Evolutionary conservation across 2,329 filamentous ascomycete genomes (phyloP), one percentile per base, ranked within the genome.

Genomic region (Monosporascus sp.): DNA sequence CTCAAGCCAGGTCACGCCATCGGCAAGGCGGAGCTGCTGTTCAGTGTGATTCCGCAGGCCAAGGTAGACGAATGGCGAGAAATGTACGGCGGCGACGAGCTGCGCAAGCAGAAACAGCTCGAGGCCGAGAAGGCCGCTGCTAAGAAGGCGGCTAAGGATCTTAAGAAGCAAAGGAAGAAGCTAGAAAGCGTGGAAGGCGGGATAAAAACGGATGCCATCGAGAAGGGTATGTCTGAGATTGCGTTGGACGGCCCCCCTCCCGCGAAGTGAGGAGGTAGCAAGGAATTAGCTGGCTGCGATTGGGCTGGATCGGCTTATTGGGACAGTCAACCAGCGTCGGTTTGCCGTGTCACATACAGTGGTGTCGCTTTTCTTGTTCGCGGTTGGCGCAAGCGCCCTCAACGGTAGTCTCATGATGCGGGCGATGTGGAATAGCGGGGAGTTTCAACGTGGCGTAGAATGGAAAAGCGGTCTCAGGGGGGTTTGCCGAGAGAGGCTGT

Each of bases 1-100:
- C 74, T 94, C 60, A 78, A 83, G 64, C 79, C 87, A 1, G 88
- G 87, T 53, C 90, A 96, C 74, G 87, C 86, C 67, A 87, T 97
- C 58, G 89, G 90, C 61, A 87, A 87, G 66, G 84, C 91, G 0
- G 81, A 83, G 59, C 87, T 90, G 43, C 78, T 96, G 35, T 96
- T 96, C 73, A 82, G 82, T n/a, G 82, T 81, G 51, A 96, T 96
- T 65, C 88, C 91, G 59, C 78, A 86, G 9, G 86, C 89, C 70
- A 93, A 92, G 75, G 85, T 88, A 47, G 83, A 87, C 50, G 88
- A 93, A 68, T 96, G 91, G 91, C 85, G 87, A 54, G 82, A 87
- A 57, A 80, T 82, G 61, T 96, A 86, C 61, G 84, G 89, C 58
- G 77, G 78, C n/a, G 76, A 78, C 63, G 43, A 46, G 24, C 43